phyloP scores from a whole-genome alignment of 2,329 filamentous ascomycete genomes.

The Lomentospora prolificans region DNA sequence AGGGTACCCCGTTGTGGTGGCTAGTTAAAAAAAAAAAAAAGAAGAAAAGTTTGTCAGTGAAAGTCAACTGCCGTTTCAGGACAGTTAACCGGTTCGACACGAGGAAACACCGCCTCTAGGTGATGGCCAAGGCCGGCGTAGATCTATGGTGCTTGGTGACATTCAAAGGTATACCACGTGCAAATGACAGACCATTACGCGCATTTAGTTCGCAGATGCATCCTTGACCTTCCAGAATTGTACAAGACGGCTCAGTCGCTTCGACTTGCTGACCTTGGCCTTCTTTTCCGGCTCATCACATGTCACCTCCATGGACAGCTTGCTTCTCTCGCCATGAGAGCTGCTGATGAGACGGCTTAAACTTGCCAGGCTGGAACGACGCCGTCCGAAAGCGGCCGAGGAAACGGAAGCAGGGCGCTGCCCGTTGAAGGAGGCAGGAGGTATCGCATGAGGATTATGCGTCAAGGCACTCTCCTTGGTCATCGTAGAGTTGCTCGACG shows the following conservation, averaged over 20 bases:
- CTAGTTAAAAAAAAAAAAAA: neutral
- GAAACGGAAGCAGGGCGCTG: constrained; percentile 55
- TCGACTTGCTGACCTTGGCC: constrained; percentile 52
- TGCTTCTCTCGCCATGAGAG: constrained; percentile 65
- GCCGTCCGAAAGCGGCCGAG: constrained; percentile 53
- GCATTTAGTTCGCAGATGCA: constrained; percentile 17
- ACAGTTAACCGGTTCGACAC: neutral
- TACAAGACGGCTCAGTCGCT: constrained; percentile 64
- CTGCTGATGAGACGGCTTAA: constrained; percentile 67
- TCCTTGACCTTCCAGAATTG: constrained; percentile 64
- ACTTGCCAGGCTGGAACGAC: constrained; percentile 67
- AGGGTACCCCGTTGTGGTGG: neutral
- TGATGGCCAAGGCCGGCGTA: too few relatives aligned
- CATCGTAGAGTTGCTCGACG: constrained; percentile 70
- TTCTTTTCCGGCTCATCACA: constrained; percentile 48
- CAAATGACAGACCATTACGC: too few relatives aligned
- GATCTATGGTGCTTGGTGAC: too few relatives aligned
- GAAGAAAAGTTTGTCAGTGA: neutral
- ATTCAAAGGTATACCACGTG: too few relatives aligned
- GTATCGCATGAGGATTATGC: constrained; percentile 35
- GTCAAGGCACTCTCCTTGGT: constrained; percentile 53
- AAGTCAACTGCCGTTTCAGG: constrained; percentile 2
- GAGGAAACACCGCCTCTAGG: too few relatives aligned
- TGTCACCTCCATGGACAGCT: constrained; percentile 59
- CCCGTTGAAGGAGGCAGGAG: constrained; percentile 34